Percentiles rank a stretch among this genome's conserved stretches.
Conservation (phyloP, 345 rosid species). For the Durio zibethinus region DNA sequence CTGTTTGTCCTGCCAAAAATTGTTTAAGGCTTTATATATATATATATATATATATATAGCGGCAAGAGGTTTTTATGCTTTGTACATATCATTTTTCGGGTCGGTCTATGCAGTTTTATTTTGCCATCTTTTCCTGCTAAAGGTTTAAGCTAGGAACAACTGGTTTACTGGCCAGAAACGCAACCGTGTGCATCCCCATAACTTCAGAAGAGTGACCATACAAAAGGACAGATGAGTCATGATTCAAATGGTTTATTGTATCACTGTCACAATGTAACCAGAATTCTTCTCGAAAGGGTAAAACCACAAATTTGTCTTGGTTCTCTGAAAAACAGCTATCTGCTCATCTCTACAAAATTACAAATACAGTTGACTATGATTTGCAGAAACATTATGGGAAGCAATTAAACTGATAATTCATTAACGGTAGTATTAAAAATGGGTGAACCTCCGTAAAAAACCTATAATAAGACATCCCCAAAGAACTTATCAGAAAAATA, state of each 20-base stretch:
- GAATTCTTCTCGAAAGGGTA: neutral
- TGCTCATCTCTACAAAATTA: neutral
- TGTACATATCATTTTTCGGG: no score
- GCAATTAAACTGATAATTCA: neutral
- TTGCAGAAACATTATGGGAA: neutral
- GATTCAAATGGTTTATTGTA: neutral
- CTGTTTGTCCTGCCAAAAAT: no score
- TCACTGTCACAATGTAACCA: neutral
- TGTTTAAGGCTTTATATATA: no score
- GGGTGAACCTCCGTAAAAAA: neutral
- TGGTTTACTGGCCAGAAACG: neutral
- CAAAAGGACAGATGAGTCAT: neutral
- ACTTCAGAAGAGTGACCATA: neutral
- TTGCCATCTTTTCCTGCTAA: no score
- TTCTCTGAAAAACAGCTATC: neutral
- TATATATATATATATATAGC: no score
- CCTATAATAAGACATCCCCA: neutral
- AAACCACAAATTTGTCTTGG: neutral
- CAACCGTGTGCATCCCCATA: neutral
- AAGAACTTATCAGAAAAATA: neutral
- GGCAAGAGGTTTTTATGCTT: no score
- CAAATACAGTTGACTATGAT: neutral
- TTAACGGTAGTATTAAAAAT: neutral
- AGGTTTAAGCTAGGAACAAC: no score
- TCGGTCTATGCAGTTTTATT: no score